These are phyloP conservation scores for Chrysopogon serrulatus DNA, from an alignment of 176 grass and related monocot genomes.

Conservation along the genomic window DNA sequence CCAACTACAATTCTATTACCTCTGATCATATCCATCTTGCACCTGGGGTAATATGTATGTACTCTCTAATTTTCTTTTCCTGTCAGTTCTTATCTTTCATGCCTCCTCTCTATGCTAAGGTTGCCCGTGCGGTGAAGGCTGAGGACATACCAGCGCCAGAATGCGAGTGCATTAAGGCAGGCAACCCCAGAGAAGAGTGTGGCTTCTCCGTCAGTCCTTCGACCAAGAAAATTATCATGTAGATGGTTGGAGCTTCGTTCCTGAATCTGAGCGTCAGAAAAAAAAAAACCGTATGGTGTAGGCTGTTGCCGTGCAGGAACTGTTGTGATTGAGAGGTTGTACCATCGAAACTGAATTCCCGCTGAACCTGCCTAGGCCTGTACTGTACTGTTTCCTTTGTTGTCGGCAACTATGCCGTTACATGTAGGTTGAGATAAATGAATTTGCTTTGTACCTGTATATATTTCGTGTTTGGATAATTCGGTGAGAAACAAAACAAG, in stretches of 20 bases:
- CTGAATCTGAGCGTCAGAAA: background rate
- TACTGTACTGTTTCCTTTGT: constrained; percentile 2
- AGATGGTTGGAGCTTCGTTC: background rate
- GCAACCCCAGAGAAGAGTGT: constrained; percentile 15
- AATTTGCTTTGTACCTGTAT: constrained; percentile 30
- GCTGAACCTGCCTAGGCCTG: background rate
- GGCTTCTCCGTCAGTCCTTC: constrained; percentile 18
- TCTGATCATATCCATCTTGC: background rate
- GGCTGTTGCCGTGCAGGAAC: background rate
- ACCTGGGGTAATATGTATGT: background rate
- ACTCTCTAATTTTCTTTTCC: background rate
- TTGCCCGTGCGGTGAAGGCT: constrained; percentile 44
- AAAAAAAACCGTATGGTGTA: background rate
- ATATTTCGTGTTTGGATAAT: constrained; percentile 3
- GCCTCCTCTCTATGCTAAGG: constrained; percentile 6
- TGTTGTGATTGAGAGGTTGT: constrained; percentile 19
- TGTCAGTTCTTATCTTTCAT: background rate
- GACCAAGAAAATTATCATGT: background rate
- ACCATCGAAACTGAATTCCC: constrained; percentile 4
- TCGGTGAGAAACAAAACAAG: background rate
- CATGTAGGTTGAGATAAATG: constrained; percentile 17
- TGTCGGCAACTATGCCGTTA: background rate
- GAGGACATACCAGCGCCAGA: background rate
- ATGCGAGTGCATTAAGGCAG: constrained; percentile 29
- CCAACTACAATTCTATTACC: background rate